Base-by-base conservation (phyloP, 1,139 yeast genomes). In the Geotrichum europaeum region DNA sequence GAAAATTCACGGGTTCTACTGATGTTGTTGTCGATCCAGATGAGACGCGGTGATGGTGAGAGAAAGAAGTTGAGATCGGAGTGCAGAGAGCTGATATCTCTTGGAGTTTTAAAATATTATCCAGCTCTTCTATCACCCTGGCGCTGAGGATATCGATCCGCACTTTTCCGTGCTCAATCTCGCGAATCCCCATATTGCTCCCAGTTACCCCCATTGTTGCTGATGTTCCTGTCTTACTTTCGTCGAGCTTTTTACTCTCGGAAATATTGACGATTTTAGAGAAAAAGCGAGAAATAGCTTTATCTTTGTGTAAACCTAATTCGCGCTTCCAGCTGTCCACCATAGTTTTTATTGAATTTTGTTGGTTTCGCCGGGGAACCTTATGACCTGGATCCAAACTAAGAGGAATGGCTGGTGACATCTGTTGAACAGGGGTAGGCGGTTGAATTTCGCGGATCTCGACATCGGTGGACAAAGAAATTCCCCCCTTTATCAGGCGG, bases 81-180 rank as follows among this genome's bases (percentile, higher is more conserved):
- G 36, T 28, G 32, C 32, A 53, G 15, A 24, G 34, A 28, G 40
- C 30, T 1, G 24, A 15, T 22, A 49, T 34, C 25, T 59, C 61
- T 15, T 61, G 66, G 51, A 54, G 49, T 55, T 67, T 64, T 50
- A 71, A 57, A 30, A 69, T 65, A n/a, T 63, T 58, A 49, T 79
- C 81, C 24, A 89, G 81, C 70, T 90, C 96, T 66, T 87, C 89
- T 51, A 89, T 81, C 1, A 89, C 86, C 66, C 95, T 77, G 2
- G 95, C 94, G 70, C 95, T 86, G 61, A 90, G 75, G 15, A 88
- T 77, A 73, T 90, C 97, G 59, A 86, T 80, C 65, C 86, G 80
- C 2, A 78, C 78, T 5, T 79, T 79, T 2, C 69, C 69, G 20
- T 77, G 43, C 13, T 51, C 59, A 7, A 40, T 10, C 25, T 51